phyloP scores from a whole-genome alignment of 108 stramenopile species.

The Phaeodactylum tricornutum region DNA sequence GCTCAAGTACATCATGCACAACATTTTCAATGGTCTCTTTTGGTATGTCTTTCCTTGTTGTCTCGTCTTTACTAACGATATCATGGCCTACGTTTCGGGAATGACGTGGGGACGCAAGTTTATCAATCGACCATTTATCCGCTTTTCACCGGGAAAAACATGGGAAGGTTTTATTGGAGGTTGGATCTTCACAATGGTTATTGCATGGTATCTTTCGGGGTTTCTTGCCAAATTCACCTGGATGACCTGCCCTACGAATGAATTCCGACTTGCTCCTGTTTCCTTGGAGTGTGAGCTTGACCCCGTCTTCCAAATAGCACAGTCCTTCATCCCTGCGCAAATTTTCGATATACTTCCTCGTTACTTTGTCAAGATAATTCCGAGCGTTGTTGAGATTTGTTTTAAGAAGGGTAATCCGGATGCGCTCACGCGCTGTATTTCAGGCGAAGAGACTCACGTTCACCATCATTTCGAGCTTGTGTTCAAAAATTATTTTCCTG shows the following conservation, averaged over 20 bases:
- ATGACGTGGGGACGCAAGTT: conserved; percentile 90
- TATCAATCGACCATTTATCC: conserved; percentile 79
- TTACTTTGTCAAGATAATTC: conserved; percentile 43
- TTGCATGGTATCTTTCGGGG: conserved; percentile 80
- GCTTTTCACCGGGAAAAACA: conserved; percentile 91
- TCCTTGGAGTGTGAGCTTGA: conserved; percentile 68
- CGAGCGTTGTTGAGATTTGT: conserved; percentile 59
- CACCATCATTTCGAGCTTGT: conserved; percentile 75
- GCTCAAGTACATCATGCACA: conserved; percentile 92
- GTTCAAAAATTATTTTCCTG: conserved; percentile 53
- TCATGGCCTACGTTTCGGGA: conserved; percentile 93
- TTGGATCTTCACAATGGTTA: conserved; percentile 80
- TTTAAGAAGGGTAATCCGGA: conserved; percentile 5
- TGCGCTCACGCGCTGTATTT: conserved; percentile 36
- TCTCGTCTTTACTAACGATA: conserved; percentile 92
- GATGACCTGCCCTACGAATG: conserved; percentile 88
- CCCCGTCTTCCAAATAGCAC: conserved; percentile 59
- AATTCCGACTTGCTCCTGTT: conserved; percentile 52
- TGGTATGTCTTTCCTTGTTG: conserved; percentile 95
- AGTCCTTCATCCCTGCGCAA: conserved; percentile 55
- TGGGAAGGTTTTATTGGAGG: conserved; percentile 96
- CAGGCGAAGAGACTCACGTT: conserved; percentile 42
- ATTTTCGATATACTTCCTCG: conserved; percentile 70
- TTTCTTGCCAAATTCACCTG: conserved; percentile 72
- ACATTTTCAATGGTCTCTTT: conserved; percentile 95